Evolutionary conservation across 2,329 filamentous ascomycete genomes (phyloP).

Genomic region (Tolypocladium sp.): DNA sequence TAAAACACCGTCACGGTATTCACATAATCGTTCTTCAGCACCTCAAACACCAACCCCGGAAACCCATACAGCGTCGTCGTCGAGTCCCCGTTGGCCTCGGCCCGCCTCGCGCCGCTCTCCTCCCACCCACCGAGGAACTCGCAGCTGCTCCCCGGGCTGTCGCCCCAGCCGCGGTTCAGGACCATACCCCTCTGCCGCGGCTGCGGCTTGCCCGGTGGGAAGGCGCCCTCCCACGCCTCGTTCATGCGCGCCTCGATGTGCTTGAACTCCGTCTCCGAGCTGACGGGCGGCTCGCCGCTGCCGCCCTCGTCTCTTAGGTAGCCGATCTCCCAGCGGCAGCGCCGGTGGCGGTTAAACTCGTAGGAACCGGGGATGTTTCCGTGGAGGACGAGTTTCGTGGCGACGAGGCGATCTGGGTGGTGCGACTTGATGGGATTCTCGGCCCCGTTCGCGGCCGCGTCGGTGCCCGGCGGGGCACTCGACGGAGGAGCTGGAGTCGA

Average conservation of each 20-base stretch:
- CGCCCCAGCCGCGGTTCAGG: conserved; percentile 81
- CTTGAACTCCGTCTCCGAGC: conserved; percentile 72
- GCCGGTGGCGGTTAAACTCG: conserved; percentile 88
- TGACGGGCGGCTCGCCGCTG: conserved; percentile 32
- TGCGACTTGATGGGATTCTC: conserved; percentile 28
- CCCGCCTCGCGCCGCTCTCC: conserved; percentile 52
- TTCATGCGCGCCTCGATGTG: conserved; percentile 61
- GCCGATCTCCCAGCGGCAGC: conserved; percentile 75
- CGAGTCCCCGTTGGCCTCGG: conserved; percentile 46
- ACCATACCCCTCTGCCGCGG: conserved; percentile 67
- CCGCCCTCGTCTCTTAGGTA: conserved; percentile 41
- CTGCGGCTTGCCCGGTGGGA: conserved; percentile 43
- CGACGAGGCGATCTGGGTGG: conserved; percentile 60
- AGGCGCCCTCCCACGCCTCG: conserved; percentile 59
- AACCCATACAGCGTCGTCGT: conserved; percentile 87
- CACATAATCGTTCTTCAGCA: conserved; percentile 83
- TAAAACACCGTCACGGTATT: conserved; percentile 85
- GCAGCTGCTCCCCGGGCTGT: conserved; percentile 82
- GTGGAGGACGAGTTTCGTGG: conserved; percentile 87
- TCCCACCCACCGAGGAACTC: conserved; percentile 83
- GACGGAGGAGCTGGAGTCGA: conserved; percentile 63
- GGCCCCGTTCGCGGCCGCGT: conserved; percentile 9
- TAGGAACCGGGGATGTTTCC: conserved; percentile 94
- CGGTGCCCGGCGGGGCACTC: conserved; percentile 40
- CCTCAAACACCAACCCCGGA: conserved; percentile 89